Percentiles rank a stretch among this genome's conserved stretches.
These are phyloP conservation scores for Centella asiatica DNA, from an alignment of 129 eudicot species.

Conservation along the genomic window DNA sequence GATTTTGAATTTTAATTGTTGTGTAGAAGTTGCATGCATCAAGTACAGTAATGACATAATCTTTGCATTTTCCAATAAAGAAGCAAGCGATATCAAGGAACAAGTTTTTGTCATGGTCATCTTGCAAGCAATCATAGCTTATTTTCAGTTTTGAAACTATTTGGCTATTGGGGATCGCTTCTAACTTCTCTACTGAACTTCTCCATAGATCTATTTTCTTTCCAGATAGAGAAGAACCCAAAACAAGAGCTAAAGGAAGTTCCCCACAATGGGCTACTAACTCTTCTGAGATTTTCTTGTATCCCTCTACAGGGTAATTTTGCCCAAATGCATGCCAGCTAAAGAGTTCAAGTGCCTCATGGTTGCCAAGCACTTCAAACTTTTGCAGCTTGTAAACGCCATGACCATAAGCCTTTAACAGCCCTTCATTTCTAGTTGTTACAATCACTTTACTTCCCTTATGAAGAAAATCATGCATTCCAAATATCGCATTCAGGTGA, in stretches of 20 bases:
- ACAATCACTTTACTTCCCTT: background rate
- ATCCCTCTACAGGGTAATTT: background rate
- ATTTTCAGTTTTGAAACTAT: background rate
- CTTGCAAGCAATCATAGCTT: background rate
- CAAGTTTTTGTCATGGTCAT: background rate
- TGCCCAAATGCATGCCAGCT: background rate
- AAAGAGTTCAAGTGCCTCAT: constrained; percentile 2
- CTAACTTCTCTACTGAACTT: background rate
- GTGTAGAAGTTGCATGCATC: background rate
- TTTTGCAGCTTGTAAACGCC: background rate
- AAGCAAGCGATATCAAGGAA: constrained; percentile 3
- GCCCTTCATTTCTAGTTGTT: background rate
- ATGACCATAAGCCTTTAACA: constrained; percentile 1
- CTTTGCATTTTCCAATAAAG: background rate
- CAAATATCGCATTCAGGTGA: background rate
- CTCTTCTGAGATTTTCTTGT: background rate
- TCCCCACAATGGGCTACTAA: background rate
- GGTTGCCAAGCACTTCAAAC: background rate
- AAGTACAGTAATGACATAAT: background rate
- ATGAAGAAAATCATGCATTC: background rate
- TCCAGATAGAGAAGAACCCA: constrained; percentile 1
- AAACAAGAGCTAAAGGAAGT: constrained; percentile 10
- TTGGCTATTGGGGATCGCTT: background rate
- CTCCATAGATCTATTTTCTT: background rate
- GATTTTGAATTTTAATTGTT: background rate